These are phyloP conservation scores for Hortaea werneckii DNA, from an alignment of 2,329 filamentous ascomycete genomes.

Conservation along the genomic window DNA sequence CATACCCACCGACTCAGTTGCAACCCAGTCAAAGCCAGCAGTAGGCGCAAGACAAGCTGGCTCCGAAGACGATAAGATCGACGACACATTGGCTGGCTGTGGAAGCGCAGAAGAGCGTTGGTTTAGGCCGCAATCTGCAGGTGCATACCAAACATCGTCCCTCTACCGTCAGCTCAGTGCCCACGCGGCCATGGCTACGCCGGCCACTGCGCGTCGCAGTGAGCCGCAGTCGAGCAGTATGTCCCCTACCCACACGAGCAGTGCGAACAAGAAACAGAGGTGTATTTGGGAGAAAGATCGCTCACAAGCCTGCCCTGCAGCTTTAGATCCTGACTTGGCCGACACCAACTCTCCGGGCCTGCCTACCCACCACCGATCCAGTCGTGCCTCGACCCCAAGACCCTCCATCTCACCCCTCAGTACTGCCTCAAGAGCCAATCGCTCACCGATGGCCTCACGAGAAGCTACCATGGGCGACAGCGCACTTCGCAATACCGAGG, in stretches of 20 bases:
- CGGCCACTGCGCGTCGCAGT: constrained; percentile 17
- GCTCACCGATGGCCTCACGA: constrained; percentile 18
- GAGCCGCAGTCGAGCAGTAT: constrained; percentile 11
- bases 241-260: constrained; percentile 2
- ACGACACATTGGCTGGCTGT: too few species aligned
- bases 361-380: constrained; percentile 5
- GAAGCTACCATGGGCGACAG: constrained; percentile 5
- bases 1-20: background rate
- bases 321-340: constrained; percentile 7
- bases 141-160: too few species aligned
- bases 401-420: constrained; percentile 27
- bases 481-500: constrained; percentile 2
- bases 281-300: background rate
- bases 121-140: too few species aligned
- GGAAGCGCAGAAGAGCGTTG: too few species aligned
- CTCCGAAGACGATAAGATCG: background rate
- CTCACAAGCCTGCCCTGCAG: constrained; percentile 1
- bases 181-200: constrained; percentile 12
- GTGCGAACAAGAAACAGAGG: background rate
- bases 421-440: constrained; percentile 17
- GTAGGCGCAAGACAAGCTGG: background rate
- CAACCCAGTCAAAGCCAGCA: background rate
- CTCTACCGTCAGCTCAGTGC: too few species aligned
- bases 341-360: constrained; percentile 7
- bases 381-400: constrained; percentile 14